phyloP scores from a whole-genome alignment of 2,329 filamentous ascomycete genomes.

The Hymenoscyphus occultus region DNA sequence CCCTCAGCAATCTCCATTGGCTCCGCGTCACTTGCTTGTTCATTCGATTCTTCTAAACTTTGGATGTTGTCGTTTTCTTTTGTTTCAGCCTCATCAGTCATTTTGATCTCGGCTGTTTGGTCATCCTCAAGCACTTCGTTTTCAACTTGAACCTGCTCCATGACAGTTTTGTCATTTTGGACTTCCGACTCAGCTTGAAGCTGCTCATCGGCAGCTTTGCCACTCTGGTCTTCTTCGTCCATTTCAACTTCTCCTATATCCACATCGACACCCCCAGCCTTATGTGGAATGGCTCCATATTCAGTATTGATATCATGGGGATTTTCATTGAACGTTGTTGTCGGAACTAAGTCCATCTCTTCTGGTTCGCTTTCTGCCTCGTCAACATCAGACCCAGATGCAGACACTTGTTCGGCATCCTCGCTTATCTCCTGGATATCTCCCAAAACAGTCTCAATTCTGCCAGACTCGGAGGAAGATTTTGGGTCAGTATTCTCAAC shows the following conservation, averaged over 20 bases:
- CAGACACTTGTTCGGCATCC: not conserved
- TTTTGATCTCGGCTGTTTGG: not conserved
- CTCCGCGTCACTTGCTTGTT: not conserved
- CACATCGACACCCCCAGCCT: not conserved
- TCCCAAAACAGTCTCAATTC: not conserved
- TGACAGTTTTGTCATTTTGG: not conserved
- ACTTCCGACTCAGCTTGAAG: not conserved
- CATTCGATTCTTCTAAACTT: not conserved
- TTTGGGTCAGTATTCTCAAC: not conserved
- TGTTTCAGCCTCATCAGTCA: not conserved
- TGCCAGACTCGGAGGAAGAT: not conserved
- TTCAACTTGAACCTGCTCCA: not conserved
- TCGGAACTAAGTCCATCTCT: not conserved
- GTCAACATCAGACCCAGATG: not conserved
- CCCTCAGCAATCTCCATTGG: not conserved
- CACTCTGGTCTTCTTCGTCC: not conserved
- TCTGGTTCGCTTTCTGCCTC: not conserved
- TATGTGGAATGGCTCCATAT: not conserved
- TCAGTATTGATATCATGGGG: not conserved
- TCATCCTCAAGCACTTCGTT: not conserved
- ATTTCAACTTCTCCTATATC: slow-evolving; percentile 5
- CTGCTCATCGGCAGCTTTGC: not conserved
- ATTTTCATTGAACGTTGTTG: not conserved
- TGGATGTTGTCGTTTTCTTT: not conserved
- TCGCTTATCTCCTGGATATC: not conserved